phyloP scores from a whole-genome alignment of 768 basidiomycete species.

The Leccinum arenicola region DNA sequence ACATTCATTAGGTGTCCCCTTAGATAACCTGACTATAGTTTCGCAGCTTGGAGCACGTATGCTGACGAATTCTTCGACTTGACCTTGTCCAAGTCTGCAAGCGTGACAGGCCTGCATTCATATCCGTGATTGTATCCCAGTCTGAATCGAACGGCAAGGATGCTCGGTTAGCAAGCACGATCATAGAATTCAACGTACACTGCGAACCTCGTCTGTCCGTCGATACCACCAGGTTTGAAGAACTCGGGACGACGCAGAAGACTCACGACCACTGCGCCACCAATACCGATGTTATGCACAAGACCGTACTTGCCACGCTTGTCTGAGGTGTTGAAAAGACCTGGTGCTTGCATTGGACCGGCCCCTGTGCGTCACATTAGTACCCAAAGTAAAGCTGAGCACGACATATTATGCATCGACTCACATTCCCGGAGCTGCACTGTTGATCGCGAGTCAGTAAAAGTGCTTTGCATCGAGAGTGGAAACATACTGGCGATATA shows the following conservation, averaged over 20 bases:
- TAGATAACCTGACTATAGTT: neutral
- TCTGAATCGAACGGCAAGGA: slow-evolving; percentile 32
- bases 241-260: slow-evolving; percentile 78
- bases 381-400: neutral
- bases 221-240: slow-evolving; percentile 59
- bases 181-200: neutral
- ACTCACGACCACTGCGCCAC: slow-evolving; percentile 76
- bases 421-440: slow-evolving; percentile 76
- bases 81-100: slow-evolving; percentile 69
- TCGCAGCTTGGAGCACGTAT: slow-evolving; percentile 33
- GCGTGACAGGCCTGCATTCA: slow-evolving; percentile 60
- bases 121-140: slow-evolving; percentile 80
- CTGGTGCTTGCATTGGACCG: slow-evolving; percentile 79
- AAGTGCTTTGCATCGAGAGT: neutral
- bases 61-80: slow-evolving; percentile 63
- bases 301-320: slow-evolving; percentile 75
- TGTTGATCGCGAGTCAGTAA: slow-evolving; percentile 22
- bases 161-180: neutral
- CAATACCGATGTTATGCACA: slow-evolving; percentile 81
- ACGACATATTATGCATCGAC: neutral
- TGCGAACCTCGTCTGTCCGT: slow-evolving; percentile 62
- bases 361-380: slow-evolving; percentile 65
- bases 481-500: slow-evolving; percentile 67
- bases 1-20: too few species aligned
- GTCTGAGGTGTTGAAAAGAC: slow-evolving; percentile 59